These are phyloP conservation scores for Grosmannia clavigera DNA, from an alignment of 2,329 filamentous ascomycete genomes.

Conservation along the genomic window DNA sequence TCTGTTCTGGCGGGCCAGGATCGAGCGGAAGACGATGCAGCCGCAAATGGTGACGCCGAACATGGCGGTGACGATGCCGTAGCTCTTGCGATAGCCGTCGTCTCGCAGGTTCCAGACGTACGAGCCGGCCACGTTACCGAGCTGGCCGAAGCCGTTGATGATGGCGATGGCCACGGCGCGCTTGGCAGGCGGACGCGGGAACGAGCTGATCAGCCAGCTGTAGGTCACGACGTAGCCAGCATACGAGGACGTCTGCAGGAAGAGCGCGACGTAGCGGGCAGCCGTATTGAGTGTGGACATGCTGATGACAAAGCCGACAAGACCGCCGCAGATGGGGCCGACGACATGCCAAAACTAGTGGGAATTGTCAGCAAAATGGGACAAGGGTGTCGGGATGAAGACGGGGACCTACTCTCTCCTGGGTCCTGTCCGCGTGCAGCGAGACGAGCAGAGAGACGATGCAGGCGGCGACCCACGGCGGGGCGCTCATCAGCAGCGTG, in stretches of 20 bases:
- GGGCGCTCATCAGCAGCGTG: constrained; percentile 51
- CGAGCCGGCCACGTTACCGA: constrained; percentile 52
- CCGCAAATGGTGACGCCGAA: constrained; percentile 53
- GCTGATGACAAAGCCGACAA: constrained; percentile 55
- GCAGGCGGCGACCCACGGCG: constrained; percentile 51
- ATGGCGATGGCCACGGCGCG: constrained; percentile 56
- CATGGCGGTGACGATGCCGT: constrained; percentile 35
- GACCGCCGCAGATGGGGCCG: constrained; percentile 46
- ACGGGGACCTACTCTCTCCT: constrained; percentile 32
- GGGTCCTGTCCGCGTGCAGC: constrained; percentile 58
- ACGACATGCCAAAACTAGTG: constrained; percentile 54
- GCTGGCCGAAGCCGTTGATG: constrained; percentile 63
- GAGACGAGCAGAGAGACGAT: constrained; percentile 53
- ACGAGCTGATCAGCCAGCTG: constrained; percentile 64
- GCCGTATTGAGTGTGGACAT: constrained; percentile 47
- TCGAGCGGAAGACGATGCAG: constrained; percentile 34
- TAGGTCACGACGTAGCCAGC: constrained; percentile 55
- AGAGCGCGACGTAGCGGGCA: constrained; percentile 57
- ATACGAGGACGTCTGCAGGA: constrained; percentile 43
- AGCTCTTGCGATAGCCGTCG: constrained; percentile 34
- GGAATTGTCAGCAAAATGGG: neutral
- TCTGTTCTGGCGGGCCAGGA: constrained; percentile 35
- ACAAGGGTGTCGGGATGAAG: too few species aligned
- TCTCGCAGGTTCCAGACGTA: constrained; percentile 54
- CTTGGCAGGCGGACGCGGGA: constrained; percentile 66